A percentile compares a stretch with the other conserved stretches of the same genome.
phyloP scores from a whole-genome alignment of 352 stramenopile genomes.

The Globisporangium lucens region DNA sequence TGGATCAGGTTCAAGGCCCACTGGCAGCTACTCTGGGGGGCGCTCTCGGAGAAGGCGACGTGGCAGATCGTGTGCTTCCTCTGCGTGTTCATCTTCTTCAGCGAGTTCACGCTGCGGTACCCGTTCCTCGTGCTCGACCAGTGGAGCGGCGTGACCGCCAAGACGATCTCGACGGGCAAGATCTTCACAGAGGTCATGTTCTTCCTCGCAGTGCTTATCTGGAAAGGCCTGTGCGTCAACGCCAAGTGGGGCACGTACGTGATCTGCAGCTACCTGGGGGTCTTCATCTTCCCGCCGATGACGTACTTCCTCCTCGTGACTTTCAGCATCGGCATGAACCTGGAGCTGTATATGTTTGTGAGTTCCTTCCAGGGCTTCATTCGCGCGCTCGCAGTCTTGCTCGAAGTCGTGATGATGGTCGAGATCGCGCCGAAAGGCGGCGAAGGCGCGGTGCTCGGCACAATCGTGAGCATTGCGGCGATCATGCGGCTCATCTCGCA shows the following conservation, averaged over 20 bases:
- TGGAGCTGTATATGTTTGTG: conserved; percentile 35
- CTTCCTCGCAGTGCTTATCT: conserved; percentile 26
- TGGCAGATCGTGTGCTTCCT: conserved; percentile 40
- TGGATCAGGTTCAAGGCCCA: conserved; percentile 19
- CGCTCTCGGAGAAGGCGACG: conserved; percentile 35
- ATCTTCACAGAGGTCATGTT: conserved; percentile 35
- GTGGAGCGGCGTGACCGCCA: conserved; percentile 39
- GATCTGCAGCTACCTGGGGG: conserved; percentile 24
- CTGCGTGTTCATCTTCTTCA: conserved; percentile 46
- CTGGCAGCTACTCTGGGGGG: conserved; percentile 31
- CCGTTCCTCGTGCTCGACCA: conserved; percentile 33
- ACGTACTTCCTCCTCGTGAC: conserved; percentile 27
- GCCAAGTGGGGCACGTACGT: conserved; percentile 32
- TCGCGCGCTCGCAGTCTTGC: conserved; percentile 28
- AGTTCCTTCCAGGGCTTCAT: conserved; percentile 39
- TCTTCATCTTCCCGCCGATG: conserved; percentile 29
- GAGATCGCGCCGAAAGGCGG: conserved; percentile 43
- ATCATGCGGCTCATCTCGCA: conserved; percentile 36
- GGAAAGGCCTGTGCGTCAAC: conserved; percentile 32
- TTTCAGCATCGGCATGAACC: conserved; percentile 23
- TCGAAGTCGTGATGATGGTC: conserved; percentile 36
- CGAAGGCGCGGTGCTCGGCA: conserved; percentile 42
- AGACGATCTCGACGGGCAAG: conserved; percentile 26
- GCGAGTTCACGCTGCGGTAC: conserved; percentile 46
- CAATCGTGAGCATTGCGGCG: conserved; percentile 36